These are phyloP conservation scores for Yamadazyma takamatsuzukensis DNA, from an alignment of 805 yeast species.

Conservation along the genomic window DNA sequence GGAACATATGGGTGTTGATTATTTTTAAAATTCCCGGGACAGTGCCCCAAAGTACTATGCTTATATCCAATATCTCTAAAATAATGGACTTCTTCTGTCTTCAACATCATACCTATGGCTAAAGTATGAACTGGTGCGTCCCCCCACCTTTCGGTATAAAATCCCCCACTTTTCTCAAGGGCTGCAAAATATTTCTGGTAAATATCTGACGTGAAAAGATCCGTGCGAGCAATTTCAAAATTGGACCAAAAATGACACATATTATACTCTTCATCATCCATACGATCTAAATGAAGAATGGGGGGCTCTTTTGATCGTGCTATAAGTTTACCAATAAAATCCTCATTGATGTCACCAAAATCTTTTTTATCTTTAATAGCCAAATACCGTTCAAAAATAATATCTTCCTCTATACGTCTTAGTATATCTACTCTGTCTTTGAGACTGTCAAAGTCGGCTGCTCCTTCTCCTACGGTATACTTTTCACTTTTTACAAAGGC, in stretches of 20 bases:
- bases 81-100: conserved; percentile 73
- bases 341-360: conserved; percentile 17
- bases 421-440: conserved; percentile 17
- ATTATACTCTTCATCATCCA: conserved; percentile 67
- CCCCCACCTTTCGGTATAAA: conserved; percentile 93
- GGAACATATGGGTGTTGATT: conserved; percentile 47
- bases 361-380: conserved; percentile 19
- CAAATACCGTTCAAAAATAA: conserved; percentile 22
- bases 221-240: conserved; percentile 85
- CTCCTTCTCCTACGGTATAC: conserved; percentile 19
- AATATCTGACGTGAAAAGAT: conserved; percentile 59
- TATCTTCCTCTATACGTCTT: conserved; percentile 23
- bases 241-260: conserved; percentile 91
- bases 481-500: conserved; percentile 46
- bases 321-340: conserved; percentile 35
- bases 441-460: conserved; percentile 20
- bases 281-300: conserved; percentile 46
- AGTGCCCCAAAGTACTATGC: conserved; percentile 78
- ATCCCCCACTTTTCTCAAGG: conserved; percentile 75
- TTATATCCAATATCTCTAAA: conserved; percentile 90
- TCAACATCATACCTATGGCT: conserved; percentile 74
- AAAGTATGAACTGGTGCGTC: conserved; percentile 94
- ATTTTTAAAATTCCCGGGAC: conserved; percentile 59
- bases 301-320: conserved; percentile 30
- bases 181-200: conserved; percentile 67